A percentile compares a stretch with the other conserved stretches of the same genome.
Conservation (phyloP, 306 rosid genomes). For the Malus asiatica region DNA sequence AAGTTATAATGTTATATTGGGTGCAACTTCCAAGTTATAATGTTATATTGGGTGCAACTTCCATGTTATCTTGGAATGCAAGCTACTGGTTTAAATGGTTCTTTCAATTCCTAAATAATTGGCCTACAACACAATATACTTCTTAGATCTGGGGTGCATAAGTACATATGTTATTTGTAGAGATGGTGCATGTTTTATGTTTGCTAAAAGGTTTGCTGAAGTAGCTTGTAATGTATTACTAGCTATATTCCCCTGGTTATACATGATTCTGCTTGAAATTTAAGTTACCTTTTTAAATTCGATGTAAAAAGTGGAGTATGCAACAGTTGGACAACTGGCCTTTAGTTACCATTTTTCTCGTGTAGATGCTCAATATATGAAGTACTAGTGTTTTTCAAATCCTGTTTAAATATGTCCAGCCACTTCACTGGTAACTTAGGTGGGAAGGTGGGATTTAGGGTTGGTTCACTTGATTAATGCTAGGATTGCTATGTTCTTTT, state of each 20-base stretch:
- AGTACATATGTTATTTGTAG: background rate
- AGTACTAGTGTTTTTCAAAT: background rate
- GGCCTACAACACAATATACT: background rate
- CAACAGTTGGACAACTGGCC: background rate
- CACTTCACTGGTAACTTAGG: background rate
- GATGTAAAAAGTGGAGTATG: background rate
- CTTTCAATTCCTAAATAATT: background rate
- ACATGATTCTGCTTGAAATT: background rate
- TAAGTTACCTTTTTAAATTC: background rate
- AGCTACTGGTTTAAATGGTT: background rate
- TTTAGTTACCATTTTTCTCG: background rate
- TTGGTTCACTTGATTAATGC: background rate
- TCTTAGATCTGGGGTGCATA: background rate
- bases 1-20: background rate
- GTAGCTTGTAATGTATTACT: background rate
- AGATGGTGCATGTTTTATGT: constrained; percentile 1
- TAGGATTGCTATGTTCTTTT: background rate
- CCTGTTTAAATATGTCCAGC: background rate
- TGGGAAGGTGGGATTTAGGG: background rate
- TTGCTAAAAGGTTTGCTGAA: background rate
- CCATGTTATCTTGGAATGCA: background rate
- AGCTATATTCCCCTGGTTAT: background rate
- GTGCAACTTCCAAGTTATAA: background rate
- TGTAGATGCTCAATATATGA: background rate
- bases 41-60: background rate